Conservation (phyloP, 305 asterid genomes). For the Rubia tinctorum region DNA sequence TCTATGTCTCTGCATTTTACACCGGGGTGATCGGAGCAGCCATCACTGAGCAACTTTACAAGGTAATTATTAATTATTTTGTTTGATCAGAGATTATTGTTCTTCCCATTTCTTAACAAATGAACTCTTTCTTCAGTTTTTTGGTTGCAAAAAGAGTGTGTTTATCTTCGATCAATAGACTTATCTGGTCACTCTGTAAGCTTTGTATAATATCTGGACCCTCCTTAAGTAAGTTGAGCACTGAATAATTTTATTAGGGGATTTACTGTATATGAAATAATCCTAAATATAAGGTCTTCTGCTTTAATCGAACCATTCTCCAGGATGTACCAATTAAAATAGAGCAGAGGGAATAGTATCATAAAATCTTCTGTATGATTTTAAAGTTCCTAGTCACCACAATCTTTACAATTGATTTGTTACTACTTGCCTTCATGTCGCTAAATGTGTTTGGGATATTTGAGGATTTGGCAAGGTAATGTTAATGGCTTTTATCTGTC, state of each 20-base stretch:
- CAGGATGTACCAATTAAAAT: not conserved
- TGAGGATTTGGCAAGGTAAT: not conserved
- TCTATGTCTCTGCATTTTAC: constrained; percentile 70
- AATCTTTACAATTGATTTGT: not conserved
- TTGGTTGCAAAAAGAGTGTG: not conserved
- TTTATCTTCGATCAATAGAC: not conserved
- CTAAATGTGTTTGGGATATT: not conserved
- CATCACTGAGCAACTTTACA: constrained; percentile 71
- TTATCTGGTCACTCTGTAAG: not conserved
- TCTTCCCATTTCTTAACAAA: not conserved
- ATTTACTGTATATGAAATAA: not conserved
- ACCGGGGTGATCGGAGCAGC: constrained; percentile 86
- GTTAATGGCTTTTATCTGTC: too few species aligned
- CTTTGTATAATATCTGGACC: not conserved
- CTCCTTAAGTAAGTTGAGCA: not conserved
- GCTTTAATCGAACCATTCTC: not conserved
- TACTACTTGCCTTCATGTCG: not conserved
- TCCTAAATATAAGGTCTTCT: not conserved
- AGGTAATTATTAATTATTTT: constrained; percentile 35
- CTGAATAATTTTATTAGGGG: not conserved
- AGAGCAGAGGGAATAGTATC: not conserved
- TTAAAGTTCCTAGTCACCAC: too few species aligned
- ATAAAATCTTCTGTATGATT: not conserved
- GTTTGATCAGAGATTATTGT: not conserved
- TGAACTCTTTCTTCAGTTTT: not conserved